Percentiles rank a stretch among this genome's conserved stretches.
Conservation (phyloP, 192 early-diverging fungal genomes). For the Backusella circina region DNA sequence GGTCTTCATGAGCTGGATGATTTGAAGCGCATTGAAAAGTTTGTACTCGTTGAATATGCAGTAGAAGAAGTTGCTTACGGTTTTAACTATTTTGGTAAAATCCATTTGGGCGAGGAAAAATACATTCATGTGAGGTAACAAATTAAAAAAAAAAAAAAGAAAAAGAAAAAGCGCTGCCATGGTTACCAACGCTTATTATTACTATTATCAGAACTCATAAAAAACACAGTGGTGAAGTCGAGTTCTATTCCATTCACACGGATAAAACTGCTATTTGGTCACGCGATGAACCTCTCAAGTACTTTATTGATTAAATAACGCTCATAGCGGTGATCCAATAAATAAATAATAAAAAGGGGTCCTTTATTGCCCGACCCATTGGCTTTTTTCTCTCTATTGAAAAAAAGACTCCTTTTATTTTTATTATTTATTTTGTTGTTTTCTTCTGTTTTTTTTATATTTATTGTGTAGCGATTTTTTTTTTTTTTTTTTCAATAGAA, state of each 20-base stretch:
- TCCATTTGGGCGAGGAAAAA: conserved; percentile 47
- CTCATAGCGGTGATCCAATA: neutral
- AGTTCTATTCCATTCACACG: conserved; percentile 47
- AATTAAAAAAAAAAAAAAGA: neutral
- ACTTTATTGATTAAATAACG: conserved; percentile 46
- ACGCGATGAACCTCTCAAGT: conserved; percentile 40
- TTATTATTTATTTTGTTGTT: neutral
- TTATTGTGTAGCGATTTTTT: neutral
- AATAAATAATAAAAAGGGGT: neutral
- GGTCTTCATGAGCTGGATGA: conserved; percentile 48
- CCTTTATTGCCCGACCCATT: neutral
- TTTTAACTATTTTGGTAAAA: conserved; percentile 52
- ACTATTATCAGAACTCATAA: conserved; percentile 37
- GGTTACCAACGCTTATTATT: neutral
- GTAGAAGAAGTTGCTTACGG: conserved; percentile 52
- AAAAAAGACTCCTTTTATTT: neutral
- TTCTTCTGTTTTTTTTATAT: neutral
- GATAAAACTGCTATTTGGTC: conserved; percentile 53
- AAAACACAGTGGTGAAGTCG: conserved; percentile 32
- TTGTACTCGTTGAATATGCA: conserved; percentile 44
- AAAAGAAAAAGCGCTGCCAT: neutral
- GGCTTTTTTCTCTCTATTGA: neutral
- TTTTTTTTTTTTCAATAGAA: neutral
- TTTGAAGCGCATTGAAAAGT: conserved; percentile 42
- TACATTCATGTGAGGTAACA: conserved; percentile 52